phyloP scores from a whole-genome alignment of 1,139 yeast species.

The Scheffersomyces cryptocercus region DNA sequence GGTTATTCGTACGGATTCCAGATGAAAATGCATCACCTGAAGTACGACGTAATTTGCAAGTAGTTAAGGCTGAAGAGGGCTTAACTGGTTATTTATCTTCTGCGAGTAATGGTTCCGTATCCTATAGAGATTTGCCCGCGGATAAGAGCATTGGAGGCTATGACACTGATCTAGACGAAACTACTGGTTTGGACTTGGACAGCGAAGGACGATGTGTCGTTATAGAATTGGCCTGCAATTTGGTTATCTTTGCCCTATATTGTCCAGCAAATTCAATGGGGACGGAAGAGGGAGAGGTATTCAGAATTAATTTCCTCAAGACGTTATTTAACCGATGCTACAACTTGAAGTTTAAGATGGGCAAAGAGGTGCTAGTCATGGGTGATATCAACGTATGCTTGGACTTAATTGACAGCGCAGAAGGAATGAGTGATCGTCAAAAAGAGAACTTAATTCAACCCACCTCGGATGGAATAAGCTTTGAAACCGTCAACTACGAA shows the following conservation, averaged over 20 bases:
- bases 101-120: constrained; percentile 1
- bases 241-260: constrained; percentile 74
- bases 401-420: constrained; percentile 83
- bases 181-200: constrained; percentile 56
- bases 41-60: constrained; percentile 43
- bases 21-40: constrained; percentile 33
- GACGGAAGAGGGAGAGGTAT: constrained; percentile 70
- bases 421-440: constrained; percentile 50
- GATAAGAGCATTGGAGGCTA: constrained; percentile 72
- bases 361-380: constrained; percentile 71
- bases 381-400: constrained; percentile 88
- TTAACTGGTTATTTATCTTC: constrained; percentile 64
- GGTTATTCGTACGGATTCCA: constrained; percentile 69
- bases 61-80: constrained; percentile 85
- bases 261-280: constrained; percentile 88
- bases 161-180: constrained; percentile 39
- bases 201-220: constrained; percentile 82
- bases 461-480: constrained; percentile 19
- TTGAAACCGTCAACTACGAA: constrained; percentile 43
- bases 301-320: constrained; percentile 57
- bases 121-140: constrained; percentile 24
- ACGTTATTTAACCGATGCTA: constrained; percentile 61
- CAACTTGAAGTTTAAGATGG: constrained; percentile 44
- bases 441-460: constrained; percentile 20
- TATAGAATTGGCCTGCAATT: constrained; percentile 63